Percentiles rank a stretch among this genome's conserved stretches.
Conservation (phyloP, 2,329 filamentous ascomycete genomes). For the Hypoxylon sp. region DNA sequence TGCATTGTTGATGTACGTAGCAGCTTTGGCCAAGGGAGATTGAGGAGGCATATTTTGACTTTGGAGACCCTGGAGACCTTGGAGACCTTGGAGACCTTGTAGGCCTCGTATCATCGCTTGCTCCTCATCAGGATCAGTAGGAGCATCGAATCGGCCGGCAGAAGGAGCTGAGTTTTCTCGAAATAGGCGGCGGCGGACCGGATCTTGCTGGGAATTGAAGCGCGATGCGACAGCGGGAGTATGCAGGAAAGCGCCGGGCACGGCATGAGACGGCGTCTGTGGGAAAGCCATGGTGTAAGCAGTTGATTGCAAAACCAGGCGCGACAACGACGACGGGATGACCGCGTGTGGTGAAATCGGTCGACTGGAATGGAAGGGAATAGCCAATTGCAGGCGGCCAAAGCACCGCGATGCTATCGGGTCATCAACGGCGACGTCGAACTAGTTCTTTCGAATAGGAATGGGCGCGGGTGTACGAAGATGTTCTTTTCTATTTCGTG, state of each 20-base stretch:
- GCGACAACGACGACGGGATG: constrained; percentile 12
- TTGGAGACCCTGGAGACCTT: constrained; percentile 47
- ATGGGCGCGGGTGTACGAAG: constrained; percentile 18
- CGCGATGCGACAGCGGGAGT: constrained; percentile 76
- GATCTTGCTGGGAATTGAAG: constrained; percentile 61
- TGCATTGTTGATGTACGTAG: constrained; percentile 84
- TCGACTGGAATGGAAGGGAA: constrained; percentile 41
- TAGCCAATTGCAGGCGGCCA: constrained; percentile 50
- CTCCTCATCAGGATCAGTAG: constrained; percentile 42
- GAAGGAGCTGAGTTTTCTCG: constrained; percentile 43
- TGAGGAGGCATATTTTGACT: constrained; percentile 58
- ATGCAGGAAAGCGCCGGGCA: constrained; percentile 82
- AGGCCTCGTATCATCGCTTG: constrained; percentile 48
- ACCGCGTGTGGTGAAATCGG: constrained; percentile 26
- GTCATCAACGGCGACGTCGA: constrained; percentile 52
- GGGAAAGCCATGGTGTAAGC: constrained; percentile 66
- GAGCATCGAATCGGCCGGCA: constrained; percentile 39
- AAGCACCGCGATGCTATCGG: constrained; percentile 50
- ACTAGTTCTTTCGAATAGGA: constrained; percentile 20
- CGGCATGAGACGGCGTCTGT: constrained; percentile 75
- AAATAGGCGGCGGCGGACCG: constrained; percentile 68
- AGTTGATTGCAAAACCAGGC: constrained; percentile 35
- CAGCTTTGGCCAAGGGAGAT: constrained; percentile 79
- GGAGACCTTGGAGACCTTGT: too few relatives aligned
- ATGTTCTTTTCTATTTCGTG: constrained; percentile 5